These are phyloP conservation scores for Rhizoclosmatium globosum DNA, from an alignment of 192 early-diverging fungal species.

Conservation along the genomic window DNA sequence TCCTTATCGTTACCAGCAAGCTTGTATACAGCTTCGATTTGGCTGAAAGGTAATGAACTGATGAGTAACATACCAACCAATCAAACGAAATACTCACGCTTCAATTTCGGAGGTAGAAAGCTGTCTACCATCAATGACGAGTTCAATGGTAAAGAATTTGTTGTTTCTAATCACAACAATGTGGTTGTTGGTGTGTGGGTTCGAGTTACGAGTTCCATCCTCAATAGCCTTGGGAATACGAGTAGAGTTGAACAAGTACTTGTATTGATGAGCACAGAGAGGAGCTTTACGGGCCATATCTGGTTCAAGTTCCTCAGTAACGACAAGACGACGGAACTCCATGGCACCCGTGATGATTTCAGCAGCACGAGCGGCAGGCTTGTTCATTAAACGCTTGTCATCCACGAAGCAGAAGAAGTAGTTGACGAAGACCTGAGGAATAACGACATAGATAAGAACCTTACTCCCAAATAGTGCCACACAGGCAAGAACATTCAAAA, in stretches of 20 bases:
- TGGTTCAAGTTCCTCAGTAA: constrained; percentile 77
- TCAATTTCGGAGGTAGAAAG: constrained; percentile 87
- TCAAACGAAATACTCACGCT: constrained; percentile 49
- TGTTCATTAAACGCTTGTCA: constrained; percentile 76
- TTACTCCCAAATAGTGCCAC: background rate
- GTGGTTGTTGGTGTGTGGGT: constrained; percentile 80
- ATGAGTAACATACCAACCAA: background rate
- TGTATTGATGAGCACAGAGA: constrained; percentile 90
- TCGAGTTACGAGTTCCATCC: constrained; percentile 78
- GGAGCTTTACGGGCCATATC: constrained; percentile 82
- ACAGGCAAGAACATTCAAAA: background rate
- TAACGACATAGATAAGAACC: background rate
- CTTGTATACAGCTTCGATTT: constrained; percentile 74
- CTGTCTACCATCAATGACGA: constrained; percentile 77
- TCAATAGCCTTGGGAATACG: constrained; percentile 87
- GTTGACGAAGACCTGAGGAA: constrained; percentile 77
- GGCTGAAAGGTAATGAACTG: constrained; percentile 34
- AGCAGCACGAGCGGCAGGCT: constrained; percentile 86
- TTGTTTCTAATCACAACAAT: constrained; percentile 90
- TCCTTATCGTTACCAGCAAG: constrained; percentile 72
- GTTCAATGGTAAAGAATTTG: constrained; percentile 85
- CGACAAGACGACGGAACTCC: constrained; percentile 84
- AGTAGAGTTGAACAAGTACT: constrained; percentile 96
- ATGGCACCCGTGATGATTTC: constrained; percentile 88
- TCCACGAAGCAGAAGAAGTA: constrained; percentile 97